Evolutionary conservation across 371 early-diverging fungal genomes (phyloP), one percentile per base, ranked within the genome.

Genomic region (Apophysomyces sp.): DNA sequence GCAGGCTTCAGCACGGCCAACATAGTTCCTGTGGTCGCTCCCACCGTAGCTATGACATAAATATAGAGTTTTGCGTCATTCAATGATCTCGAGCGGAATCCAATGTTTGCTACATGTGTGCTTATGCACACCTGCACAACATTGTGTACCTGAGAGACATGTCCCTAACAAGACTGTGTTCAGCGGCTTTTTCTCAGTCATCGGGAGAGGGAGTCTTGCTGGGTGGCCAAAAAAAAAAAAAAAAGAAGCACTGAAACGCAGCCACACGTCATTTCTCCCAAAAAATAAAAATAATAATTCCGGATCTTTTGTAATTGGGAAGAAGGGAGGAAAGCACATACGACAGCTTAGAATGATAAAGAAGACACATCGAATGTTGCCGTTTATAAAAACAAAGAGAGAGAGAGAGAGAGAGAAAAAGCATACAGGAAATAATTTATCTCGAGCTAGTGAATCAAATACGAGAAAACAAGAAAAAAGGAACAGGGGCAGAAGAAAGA

Each of bases 401-500:
- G 4, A 34, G 13, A 34, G 8, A 8, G 13, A 34, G 34, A 13
- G 34, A 8, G 13, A 34, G 34, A 13, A 4, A 13, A 34, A 34
- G 13, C 9, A 21, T 44, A 44, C n/a, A 21, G 27, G 21, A 44
- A 16, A 21, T 44, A 37, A 37, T 9, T 3, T 11, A 37, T 34
- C 37, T 37, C 11, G 3, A 11, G 3, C 11, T 21, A 2, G 49
- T 21, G n/a, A 3, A 41, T 65, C 55, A 69, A 61, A 69, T 69
- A 55, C 65, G 69, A 30, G 69, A 63, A 29, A 69, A 69, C 28
- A 69, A 40, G 51, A 69, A 69, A 44, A 82, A 76, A 15, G 88
- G 84, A 36, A 78, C 76, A 28, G 87, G 78, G 16, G 86, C 86
- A 29, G 81, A 72, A 49, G 83, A 82, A 40, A 88, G 69, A 27